Evolutionary conservation across 768 basidiomycete genomes (phyloP).

Genomic region (Boletus rubropictus): DNA sequence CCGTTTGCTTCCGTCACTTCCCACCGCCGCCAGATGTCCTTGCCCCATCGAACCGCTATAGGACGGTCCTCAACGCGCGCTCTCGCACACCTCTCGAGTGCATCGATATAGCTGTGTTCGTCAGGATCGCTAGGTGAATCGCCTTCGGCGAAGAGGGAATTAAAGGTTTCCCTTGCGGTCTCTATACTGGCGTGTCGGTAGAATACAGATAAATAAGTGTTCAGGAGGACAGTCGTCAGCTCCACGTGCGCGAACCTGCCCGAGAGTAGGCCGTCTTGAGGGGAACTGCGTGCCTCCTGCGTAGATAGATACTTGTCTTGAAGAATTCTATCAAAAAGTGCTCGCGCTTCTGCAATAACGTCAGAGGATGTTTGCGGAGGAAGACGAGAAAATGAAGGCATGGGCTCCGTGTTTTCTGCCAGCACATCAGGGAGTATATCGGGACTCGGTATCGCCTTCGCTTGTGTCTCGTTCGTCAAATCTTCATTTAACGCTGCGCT

Average conservation of each 20-base stretch:
- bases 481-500: background rate
- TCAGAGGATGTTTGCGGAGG: slow-evolving; percentile 73
- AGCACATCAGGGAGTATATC: slow-evolving; percentile 4
- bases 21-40: slow-evolving; percentile 68
- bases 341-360: slow-evolving; percentile 59
- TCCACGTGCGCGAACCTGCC: slow-evolving; percentile 53
- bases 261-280: slow-evolving; percentile 7
- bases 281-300: background rate
- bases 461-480: slow-evolving; percentile 2
- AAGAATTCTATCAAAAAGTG: slow-evolving; percentile 60
- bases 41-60: slow-evolving; percentile 46
- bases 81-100: slow-evolving; percentile 59
- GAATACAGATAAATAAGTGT: slow-evolving; percentile 76
- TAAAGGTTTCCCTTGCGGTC: slow-evolving; percentile 44
- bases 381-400: slow-evolving; percentile 39
- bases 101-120: slow-evolving; percentile 54
- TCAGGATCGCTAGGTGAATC: slow-evolving; percentile 31
- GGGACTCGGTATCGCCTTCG: background rate
- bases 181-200: slow-evolving; percentile 55
- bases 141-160: slow-evolving; percentile 41
- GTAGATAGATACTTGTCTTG: slow-evolving; percentile 31
- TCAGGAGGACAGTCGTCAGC: slow-evolving; percentile 59
- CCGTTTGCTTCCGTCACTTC: slow-evolving; percentile 38
- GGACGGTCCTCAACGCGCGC: slow-evolving; percentile 41
- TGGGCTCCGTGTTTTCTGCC: background rate